A percentile compares a stretch with the other conserved stretches of the same genome.
These are phyloP conservation scores for Fomitopsis pinicola DNA, from an alignment of 1,284 basidiomycete genomes.

Conservation along the genomic window DNA sequence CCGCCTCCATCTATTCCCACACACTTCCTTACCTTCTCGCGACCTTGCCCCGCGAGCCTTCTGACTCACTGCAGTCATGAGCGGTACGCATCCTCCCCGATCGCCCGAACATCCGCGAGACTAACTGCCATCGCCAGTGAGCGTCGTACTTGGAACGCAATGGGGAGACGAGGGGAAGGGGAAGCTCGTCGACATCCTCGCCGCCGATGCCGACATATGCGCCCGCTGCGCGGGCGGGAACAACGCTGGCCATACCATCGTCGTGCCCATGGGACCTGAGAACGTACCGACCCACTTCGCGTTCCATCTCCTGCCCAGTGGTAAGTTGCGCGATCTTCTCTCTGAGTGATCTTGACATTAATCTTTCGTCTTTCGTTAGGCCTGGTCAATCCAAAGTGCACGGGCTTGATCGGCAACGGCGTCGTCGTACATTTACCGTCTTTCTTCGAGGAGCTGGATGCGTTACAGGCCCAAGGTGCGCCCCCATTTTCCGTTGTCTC, in stretches of 20 bases:
- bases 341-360: not conserved
- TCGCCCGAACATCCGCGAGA: too few relatives aligned
- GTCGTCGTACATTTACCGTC: constrained; percentile 95
- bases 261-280: constrained; percentile 71
- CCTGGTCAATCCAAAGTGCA: constrained; percentile 85
- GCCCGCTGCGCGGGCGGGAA: constrained; percentile 97
- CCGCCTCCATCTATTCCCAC: too few relatives aligned
- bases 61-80: constrained; percentile 4
- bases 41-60: too few relatives aligned
- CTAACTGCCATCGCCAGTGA: constrained; percentile 37
- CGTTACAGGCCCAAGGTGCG: constrained; percentile 80
- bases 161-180: constrained; percentile 98
- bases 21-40: too few relatives aligned
- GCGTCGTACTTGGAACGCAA: constrained; percentile 83
- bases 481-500: not conserved
- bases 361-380: constrained; percentile 41
- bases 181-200: constrained; percentile 91
- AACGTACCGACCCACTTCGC: constrained; percentile 81
- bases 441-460: constrained; percentile 92
- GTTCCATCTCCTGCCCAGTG: constrained; percentile 94
- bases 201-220: constrained; percentile 88
- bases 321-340: constrained; percentile 41
- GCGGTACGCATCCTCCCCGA: constrained; percentile 5
- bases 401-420: constrained; percentile 88
- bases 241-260: constrained; percentile 98